Conservation (phyloP, 1,284 basidiomycete genomes). For the Leccinum holopus region DNA sequence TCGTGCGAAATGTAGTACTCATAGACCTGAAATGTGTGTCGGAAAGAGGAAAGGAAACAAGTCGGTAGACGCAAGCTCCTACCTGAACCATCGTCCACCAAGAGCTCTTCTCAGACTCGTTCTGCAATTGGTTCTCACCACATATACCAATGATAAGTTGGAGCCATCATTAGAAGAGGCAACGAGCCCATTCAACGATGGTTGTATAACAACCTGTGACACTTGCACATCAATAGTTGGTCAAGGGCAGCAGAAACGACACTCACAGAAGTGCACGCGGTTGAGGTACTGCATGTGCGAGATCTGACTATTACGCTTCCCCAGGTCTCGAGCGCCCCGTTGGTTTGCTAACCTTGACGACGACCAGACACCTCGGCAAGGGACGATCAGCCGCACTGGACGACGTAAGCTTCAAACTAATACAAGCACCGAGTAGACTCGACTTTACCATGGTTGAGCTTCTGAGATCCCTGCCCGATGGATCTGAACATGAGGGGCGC, state of each 20-base stretch:
- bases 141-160: not conserved
- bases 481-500: constrained; percentile 94
- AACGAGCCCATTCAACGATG: not conserved
- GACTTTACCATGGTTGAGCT: constrained; percentile 81
- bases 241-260: not conserved
- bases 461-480: constrained; percentile 89
- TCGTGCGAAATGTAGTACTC: constrained; percentile 89
- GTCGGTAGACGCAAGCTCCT: not conserved
- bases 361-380: constrained; percentile 70
- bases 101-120: not conserved
- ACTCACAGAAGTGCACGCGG: not conserved
- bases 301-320: constrained; percentile 98
- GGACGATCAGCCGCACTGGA: not conserved
- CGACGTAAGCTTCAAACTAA: no score
- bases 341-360: constrained; percentile 97
- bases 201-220: not conserved
- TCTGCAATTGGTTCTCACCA: not conserved
- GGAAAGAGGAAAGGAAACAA: constrained; percentile 42
- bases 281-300: constrained; percentile 81
- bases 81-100: not conserved
- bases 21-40: constrained; percentile 55
- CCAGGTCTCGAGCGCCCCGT: constrained; percentile 92
- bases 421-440: no score
- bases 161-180: not conserved
- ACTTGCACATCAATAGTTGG: not conserved